phyloP scores from a whole-genome alignment of 768 basidiomycete species.

The Leccinum sublutescens region DNA sequence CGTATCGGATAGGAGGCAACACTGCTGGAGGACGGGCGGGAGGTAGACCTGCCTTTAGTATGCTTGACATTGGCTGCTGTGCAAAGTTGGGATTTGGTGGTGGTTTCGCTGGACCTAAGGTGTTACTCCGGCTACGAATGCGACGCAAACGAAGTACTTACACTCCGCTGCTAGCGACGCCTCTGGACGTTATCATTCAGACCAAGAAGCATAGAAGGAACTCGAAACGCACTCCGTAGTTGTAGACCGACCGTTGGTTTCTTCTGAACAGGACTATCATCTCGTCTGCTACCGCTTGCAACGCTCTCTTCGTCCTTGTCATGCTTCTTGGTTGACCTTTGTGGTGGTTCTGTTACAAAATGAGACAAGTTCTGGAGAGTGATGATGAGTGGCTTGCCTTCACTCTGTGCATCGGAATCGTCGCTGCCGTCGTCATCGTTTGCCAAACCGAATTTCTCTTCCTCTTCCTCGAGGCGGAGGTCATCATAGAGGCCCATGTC shows the following conservation, averaged over 20 bases:
- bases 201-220: conserved; percentile 3
- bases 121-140: conserved; percentile 7
- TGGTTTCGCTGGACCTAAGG: conserved; percentile 47
- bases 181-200: conserved; percentile 44
- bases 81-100: conserved; percentile 79
- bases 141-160: conserved; percentile 31
- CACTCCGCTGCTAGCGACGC: conserved; percentile 61
- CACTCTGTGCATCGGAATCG: conserved; percentile 70
- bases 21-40: conserved; percentile 49
- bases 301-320: conserved; percentile 71
- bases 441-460: conserved; percentile 84
- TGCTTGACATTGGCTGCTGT: conserved; percentile 71
- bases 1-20: conserved; percentile 83
- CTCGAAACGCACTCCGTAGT: conserved; percentile 63
- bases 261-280: conserved; percentile 78
- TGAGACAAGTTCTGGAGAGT: background rate
- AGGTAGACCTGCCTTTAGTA: conserved; percentile 73
- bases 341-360: conserved; percentile 51
- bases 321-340: conserved; percentile 72
- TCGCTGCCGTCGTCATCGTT: conserved; percentile 71
- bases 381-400: conserved; percentile 47
- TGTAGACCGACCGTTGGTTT: conserved; percentile 63
- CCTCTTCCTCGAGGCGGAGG: conserved; percentile 94
- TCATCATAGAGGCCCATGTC: conserved; percentile 98
- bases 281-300: conserved; percentile 65